Percentiles rank a stretch among this genome's conserved stretches.
phyloP scores from a whole-genome alignment of 192 early-diverging fungal genomes.

The Thoreauomyces humboldtii region DNA sequence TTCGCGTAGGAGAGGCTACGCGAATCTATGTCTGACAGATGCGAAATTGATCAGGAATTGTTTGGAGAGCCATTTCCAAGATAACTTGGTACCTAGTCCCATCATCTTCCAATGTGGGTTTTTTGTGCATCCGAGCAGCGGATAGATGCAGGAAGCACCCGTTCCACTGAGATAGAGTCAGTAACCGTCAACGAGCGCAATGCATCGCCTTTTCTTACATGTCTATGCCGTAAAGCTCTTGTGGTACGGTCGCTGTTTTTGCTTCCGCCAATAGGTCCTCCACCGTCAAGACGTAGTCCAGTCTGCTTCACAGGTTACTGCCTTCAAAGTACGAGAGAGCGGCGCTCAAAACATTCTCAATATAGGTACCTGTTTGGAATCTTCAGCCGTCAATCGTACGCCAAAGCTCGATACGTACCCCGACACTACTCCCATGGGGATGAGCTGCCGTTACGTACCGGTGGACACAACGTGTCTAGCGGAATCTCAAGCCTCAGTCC shows the following conservation, averaged over 20 bases:
- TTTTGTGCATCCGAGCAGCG: conserved; percentile 65
- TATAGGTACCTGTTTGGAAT: too few relatives aligned
- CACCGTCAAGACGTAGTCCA: conserved; percentile 71
- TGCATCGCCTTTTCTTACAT: too few relatives aligned
- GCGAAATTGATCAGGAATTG: too few relatives aligned
- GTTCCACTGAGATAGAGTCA: conserved; percentile 58
- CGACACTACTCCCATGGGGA: too few relatives aligned
- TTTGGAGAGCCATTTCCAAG: too few relatives aligned
- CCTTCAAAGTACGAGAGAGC: too few relatives aligned
- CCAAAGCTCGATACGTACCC: too few relatives aligned
- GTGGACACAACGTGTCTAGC: conserved; percentile 63
- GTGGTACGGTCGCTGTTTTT: neutral
- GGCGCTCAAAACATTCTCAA: too few relatives aligned
- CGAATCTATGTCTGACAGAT: conserved; percentile 59
- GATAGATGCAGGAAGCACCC: conserved; percentile 91
- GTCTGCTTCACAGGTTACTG: conserved; percentile 30
- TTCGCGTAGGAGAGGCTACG: conserved; percentile 60
- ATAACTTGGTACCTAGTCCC: conserved; percentile 68
- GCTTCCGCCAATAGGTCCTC: conserved; percentile 55
- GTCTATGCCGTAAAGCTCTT: conserved; percentile 52
- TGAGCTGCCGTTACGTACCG: conserved; percentile 47
- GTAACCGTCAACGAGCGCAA: too few relatives aligned
- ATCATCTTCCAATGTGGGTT: conserved; percentile 67
- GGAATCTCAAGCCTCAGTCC: conserved; percentile 65
- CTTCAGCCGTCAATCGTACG: too few relatives aligned